Conservation (phyloP, 805 yeast genomes). For the Candida suzukii region DNA sequence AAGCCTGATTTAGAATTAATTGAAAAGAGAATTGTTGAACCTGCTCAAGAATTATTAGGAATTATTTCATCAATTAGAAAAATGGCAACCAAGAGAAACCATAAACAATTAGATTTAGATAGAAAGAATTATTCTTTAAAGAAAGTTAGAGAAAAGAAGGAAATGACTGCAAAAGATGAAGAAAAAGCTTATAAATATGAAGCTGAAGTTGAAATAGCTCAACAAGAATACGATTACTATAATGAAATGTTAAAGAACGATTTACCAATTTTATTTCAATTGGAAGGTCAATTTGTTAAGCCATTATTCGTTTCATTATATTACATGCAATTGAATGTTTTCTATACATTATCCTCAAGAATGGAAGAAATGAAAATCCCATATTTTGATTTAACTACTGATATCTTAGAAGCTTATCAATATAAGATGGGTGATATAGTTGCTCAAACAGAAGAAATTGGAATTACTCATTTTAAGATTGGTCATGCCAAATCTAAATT, state of each 20-base stretch:
- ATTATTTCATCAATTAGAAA: conserved; percentile 80
- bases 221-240: conserved; percentile 92
- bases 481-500: conserved; percentile 83
- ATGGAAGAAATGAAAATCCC: conserved; percentile 98
- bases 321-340: conserved; percentile 96
- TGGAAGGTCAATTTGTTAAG: conserved; percentile 87
- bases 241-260: conserved; percentile 91
- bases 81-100: conserved; percentile 93
- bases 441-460: conserved; percentile 81
- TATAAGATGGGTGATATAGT: conserved; percentile 86
- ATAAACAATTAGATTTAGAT: conserved; percentile 90
- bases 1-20: conserved; percentile 92
- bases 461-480: conserved; percentile 83
- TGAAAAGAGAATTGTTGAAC: conserved; percentile 81
- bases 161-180: conserved; percentile 82
- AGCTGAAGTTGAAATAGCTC: conserved; percentile 83
- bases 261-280: conserved; percentile 76
- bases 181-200: conserved; percentile 85
- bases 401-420: conserved; percentile 72
- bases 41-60: conserved; percentile 84
- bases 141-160: conserved; percentile 77
- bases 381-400: conserved; percentile 81
- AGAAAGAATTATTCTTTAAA: conserved; percentile 64
- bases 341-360: conserved; percentile 82
- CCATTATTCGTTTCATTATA: conserved; percentile 93